phyloP scores from a whole-genome alignment of 495 filamentous ascomycete species.

The Penicillium bialowiezense region DNA sequence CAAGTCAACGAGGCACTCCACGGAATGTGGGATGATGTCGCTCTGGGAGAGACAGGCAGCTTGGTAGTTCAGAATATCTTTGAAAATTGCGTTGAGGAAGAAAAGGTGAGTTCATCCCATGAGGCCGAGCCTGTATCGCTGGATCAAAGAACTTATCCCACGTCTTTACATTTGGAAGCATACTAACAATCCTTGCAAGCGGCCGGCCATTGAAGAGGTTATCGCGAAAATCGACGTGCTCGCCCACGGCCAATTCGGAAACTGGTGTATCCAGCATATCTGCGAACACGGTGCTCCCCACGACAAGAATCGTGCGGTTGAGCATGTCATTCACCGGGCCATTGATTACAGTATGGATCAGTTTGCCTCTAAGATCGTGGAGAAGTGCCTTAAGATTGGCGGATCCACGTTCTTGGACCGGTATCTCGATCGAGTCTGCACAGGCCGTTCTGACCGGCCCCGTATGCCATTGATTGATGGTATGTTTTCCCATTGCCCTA shows the following conservation, averaged over 20 bases:
- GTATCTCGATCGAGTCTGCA: constrained; percentile 91
- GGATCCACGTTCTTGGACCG: constrained; percentile 86
- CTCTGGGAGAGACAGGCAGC: constrained; percentile 93
- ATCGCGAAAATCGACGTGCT: constrained; percentile 91
- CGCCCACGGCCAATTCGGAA: constrained; percentile 97
- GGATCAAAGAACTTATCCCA: too few relatives aligned
- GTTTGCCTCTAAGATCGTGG: constrained; percentile 97
- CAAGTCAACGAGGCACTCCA: constrained; percentile 93
- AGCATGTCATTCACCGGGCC: constrained; percentile 88
- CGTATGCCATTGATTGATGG: constrained; percentile 97
- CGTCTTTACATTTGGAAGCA: too few relatives aligned
- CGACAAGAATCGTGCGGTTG: constrained; percentile 89
- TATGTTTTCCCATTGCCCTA: constrained; percentile 36
- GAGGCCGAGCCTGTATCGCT: too few relatives aligned
- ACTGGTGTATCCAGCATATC: constrained; percentile 99
- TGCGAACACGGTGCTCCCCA: constrained; percentile 93
- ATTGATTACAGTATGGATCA: constrained; percentile 99
- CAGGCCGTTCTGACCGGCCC: constrained; percentile 83
- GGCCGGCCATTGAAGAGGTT: constrained; percentile 95
- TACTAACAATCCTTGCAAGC: constrained; percentile 45
- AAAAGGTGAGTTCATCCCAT: constrained; percentile 91
- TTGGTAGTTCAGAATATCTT: constrained; percentile 99
- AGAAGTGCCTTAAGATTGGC: constrained; percentile 98
- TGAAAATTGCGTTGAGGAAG: constrained; percentile 97
- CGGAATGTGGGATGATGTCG: constrained; percentile 99